These are phyloP conservation scores for Ettlia oleoabundans DNA, from an alignment of 139 green algal genomes.

Conservation along the genomic window DNA sequence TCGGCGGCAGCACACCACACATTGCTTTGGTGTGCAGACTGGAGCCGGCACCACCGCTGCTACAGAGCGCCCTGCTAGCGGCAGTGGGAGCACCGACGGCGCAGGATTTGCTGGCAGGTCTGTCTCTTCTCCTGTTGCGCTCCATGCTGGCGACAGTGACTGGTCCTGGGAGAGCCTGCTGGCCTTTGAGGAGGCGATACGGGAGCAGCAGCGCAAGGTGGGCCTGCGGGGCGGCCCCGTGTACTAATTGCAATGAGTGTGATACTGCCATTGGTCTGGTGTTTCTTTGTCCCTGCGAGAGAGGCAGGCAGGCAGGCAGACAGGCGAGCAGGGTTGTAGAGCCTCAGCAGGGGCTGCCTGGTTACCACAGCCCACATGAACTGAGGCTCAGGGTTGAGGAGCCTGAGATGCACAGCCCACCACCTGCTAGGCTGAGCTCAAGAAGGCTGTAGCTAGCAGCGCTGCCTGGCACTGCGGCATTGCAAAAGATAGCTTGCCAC, in stretches of 20 bases:
- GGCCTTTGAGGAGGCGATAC: slow-evolving; percentile 26
- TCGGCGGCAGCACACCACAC: neutral
- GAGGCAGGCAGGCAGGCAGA: no score
- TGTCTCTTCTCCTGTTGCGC: neutral
- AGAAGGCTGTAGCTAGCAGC: neutral
- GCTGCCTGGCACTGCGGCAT: no score
- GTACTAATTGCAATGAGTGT: neutral
- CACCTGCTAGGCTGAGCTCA: neutral
- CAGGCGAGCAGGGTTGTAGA: no score
- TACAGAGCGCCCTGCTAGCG: neutral
- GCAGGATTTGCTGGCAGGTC: neutral
- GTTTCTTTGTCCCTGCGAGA: no score
- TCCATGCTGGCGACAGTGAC: neutral
- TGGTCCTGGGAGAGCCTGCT: slow-evolving; percentile 23
- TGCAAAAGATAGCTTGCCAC: neutral
- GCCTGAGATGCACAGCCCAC: neutral
- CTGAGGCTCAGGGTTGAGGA: no score
- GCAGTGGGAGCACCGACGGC: no score
- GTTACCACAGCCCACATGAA: neutral
- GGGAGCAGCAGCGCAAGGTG: slow-evolving; percentile 34
- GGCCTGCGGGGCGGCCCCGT: neutral
- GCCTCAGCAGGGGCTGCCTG: neutral
- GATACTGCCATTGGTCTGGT: neutral
- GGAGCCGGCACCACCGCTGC: neutral
- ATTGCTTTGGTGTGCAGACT: neutral